Percentiles rank a stretch among this genome's conserved stretches.
Conservation (phyloP, 1,139 yeast species). For the Yamadazyma taylorii region DNA sequence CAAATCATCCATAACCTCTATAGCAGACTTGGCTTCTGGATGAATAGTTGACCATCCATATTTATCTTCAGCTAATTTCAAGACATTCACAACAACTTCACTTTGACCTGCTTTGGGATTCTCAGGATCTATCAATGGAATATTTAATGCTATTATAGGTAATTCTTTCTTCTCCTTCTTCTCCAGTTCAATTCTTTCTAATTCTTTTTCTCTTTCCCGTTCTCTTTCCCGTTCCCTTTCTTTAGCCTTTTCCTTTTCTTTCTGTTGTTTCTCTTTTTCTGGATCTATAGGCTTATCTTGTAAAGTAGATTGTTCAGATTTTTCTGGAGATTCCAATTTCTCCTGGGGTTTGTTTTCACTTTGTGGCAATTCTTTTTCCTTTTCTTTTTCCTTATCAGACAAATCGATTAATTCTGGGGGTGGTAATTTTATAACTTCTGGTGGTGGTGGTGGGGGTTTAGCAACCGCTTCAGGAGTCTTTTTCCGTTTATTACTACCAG, state of each 20-base stretch:
- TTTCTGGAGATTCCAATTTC: too few relatives aligned
- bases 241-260: conserved; percentile 7
- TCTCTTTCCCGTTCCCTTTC: conserved; percentile 9
- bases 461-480: conserved; percentile 16
- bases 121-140: conserved; percentile 52
- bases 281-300: background rate
- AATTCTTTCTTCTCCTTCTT: conserved; percentile 27
- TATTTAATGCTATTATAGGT: conserved; percentile 57
- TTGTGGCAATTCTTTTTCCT: too few relatives aligned
- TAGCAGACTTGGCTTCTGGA: conserved; percentile 63
- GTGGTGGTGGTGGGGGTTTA: conserved; percentile 9
- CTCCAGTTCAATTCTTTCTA: conserved; percentile 18
- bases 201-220: conserved; percentile 12
- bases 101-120: conserved; percentile 63
- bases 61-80: conserved; percentile 79
- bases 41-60: conserved; percentile 79
- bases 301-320: too few relatives aligned
- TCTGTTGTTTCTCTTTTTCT: conserved; percentile 9
- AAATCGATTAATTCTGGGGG: conserved; percentile 17
- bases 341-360: too few relatives aligned
- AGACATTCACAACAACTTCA: conserved; percentile 75
- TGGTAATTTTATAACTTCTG: conserved; percentile 14
- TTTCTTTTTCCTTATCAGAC: conserved; percentile 3
- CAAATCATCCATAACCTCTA: conserved; percentile 62
- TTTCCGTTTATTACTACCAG: conserved; percentile 14